phyloP scores from a whole-genome alignment of 2,329 filamentous ascomycete genomes.

The Arachnopeziza araneosa region DNA sequence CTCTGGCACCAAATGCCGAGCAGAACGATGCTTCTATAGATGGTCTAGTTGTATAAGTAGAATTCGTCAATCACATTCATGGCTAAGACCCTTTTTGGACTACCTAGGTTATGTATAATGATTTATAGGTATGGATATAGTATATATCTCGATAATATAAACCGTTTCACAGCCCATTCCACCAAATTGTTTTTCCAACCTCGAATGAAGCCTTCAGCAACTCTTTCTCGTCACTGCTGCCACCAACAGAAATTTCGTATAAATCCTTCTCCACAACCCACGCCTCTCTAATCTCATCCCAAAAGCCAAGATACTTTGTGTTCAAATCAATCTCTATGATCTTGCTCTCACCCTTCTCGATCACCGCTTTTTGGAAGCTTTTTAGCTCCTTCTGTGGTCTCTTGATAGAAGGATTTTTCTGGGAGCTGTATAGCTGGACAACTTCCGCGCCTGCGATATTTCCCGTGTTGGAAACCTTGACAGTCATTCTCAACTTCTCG shows the following conservation, averaged over 20 bases:
- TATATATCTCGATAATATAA: too few species aligned
- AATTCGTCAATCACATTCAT: background rate
- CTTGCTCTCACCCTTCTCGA: slow-evolving; percentile 55
- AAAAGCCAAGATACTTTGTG: slow-evolving; percentile 64
- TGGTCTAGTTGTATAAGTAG: slow-evolving; percentile 26
- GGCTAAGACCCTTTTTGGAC: background rate
- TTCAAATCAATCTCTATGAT: slow-evolving; percentile 49
- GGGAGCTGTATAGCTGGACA: slow-evolving; percentile 51
- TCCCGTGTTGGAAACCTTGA: slow-evolving; percentile 62
- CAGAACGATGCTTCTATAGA: slow-evolving; percentile 18
- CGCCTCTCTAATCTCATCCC: slow-evolving; percentile 59
- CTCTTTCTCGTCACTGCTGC: slow-evolving; percentile 42
- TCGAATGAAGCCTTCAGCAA: slow-evolving; percentile 47
- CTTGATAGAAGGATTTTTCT: slow-evolving; percentile 48
- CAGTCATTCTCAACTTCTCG: slow-evolving; percentile 39
- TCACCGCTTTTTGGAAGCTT: slow-evolving; percentile 58
- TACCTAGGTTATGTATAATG: too few species aligned
- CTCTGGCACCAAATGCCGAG: slow-evolving; percentile 29
- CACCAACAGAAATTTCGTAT: slow-evolving; percentile 57
- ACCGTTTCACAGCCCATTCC: slow-evolving; percentile 51
- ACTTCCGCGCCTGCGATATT: slow-evolving; percentile 46
- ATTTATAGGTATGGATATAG: too few species aligned
- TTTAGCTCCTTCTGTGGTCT: slow-evolving; percentile 57
- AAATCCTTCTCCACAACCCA: slow-evolving; percentile 63
- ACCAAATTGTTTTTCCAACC: slow-evolving; percentile 59